Evolutionary conservation across 2,329 filamentous ascomycete genomes (phyloP).

Genomic region (Fusarium austroafricanum): DNA sequence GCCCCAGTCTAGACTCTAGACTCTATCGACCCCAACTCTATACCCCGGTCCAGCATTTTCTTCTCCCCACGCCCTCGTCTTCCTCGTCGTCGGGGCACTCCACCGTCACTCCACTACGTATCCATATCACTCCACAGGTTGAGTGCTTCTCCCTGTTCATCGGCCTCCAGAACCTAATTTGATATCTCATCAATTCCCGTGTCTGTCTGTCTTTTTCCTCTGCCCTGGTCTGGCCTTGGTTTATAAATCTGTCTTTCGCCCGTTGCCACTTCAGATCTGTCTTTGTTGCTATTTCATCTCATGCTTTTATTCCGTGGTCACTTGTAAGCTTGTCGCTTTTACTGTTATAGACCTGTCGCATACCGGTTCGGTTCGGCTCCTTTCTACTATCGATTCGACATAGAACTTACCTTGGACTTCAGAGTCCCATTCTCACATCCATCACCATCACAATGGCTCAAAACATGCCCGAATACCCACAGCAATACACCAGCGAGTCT

Average conservation of each 20-base stretch:
- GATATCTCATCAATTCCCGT: slow-evolving; percentile 25
- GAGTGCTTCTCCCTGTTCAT: slow-evolving; percentile 6
- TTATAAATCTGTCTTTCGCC: slow-evolving; percentile 44
- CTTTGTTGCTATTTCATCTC: slow-evolving; percentile 5
- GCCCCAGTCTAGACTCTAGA: slow-evolving; percentile 37
- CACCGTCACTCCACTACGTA: slow-evolving; percentile 40
- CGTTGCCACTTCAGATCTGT: slow-evolving; percentile 10
- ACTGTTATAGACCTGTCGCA: slow-evolving; percentile 6
- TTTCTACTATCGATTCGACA: not conserved
- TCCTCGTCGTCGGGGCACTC: slow-evolving; percentile 33
- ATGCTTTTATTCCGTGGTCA: not conserved
- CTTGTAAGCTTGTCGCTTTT: not conserved
- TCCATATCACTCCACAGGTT: slow-evolving; percentile 31
- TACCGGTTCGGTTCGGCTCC: not conserved
- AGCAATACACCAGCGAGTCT: slow-evolving; percentile 28
- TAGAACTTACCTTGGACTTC: slow-evolving; percentile 3
- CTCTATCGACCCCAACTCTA: slow-evolving; percentile 16
- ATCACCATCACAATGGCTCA: slow-evolving; percentile 40
- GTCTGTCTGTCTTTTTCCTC: not conserved
- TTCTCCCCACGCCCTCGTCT: slow-evolving; percentile 32
- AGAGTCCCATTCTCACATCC: slow-evolving; percentile 1
- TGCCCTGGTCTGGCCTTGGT: slow-evolving; percentile 23
- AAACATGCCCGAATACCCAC: slow-evolving; percentile 15
- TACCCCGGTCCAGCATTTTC: slow-evolving; percentile 17
- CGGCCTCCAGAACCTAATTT: slow-evolving; percentile 29